Conservation (phyloP, 371 early-diverging fungal species). For the Fennellomyces sp. region DNA sequence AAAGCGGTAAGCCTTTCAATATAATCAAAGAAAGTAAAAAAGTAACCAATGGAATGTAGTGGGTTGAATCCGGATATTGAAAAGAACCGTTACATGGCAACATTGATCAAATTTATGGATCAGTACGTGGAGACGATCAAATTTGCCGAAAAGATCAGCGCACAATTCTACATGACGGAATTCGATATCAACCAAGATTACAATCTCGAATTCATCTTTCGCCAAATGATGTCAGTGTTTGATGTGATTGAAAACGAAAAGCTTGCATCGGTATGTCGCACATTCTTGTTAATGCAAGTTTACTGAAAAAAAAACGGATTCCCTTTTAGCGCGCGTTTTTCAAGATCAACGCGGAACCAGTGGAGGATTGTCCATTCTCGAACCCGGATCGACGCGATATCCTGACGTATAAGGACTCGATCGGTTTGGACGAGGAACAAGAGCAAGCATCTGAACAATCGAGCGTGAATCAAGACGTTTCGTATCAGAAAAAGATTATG, state of each 20-base stretch:
- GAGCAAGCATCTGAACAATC: not conserved
- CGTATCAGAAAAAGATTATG: constrained; percentile 65
- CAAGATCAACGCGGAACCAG: constrained; percentile 27
- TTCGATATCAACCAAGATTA: constrained; percentile 59
- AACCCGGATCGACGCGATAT: constrained; percentile 25
- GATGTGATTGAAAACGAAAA: constrained; percentile 59
- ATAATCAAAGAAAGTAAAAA: not conserved
- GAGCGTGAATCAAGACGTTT: constrained; percentile 26
- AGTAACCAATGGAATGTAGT: not conserved
- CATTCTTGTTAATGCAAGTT: no score
- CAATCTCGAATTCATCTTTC: constrained; percentile 64
- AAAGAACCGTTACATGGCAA: constrained; percentile 27
- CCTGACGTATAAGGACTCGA: constrained; percentile 35
- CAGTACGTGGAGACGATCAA: constrained; percentile 49
- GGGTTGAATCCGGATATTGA: constrained; percentile 21
- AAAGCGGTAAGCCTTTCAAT: constrained; percentile 11
- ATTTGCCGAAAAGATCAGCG: constrained; percentile 46
- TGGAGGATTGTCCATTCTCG: constrained; percentile 32
- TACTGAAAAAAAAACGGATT: not conserved
- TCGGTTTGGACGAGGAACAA: constrained; percentile 24
- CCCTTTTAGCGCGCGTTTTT: constrained; percentile 33
- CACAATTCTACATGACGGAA: constrained; percentile 47
- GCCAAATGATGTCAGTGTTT: constrained; percentile 45
- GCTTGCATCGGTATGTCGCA: constrained; percentile 49
- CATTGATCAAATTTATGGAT: constrained; percentile 35